A percentile compares a stretch with the other conserved stretches of the same genome.
Conservation (phyloP, 2,329 filamentous ascomycete genomes). For the Chaetomiaceae sp. region DNA sequence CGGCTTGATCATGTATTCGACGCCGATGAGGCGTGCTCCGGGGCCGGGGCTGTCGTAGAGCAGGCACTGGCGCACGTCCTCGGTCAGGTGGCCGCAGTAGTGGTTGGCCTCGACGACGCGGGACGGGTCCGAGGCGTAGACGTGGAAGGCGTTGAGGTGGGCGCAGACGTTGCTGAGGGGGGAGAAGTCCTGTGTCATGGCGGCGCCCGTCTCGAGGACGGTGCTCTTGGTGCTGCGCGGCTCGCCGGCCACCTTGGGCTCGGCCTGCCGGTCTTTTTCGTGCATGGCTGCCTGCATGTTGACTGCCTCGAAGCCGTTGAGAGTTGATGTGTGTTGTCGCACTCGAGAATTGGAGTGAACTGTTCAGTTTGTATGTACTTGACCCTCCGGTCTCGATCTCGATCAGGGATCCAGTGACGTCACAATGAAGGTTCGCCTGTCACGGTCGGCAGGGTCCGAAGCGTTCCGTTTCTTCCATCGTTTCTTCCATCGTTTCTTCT, state of each 20-base stretch:
- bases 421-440: no score
- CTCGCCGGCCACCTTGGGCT: conserved; percentile 36
- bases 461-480: no score
- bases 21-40: conserved; percentile 70
- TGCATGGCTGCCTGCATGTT: not conserved
- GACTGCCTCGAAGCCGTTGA: no score
- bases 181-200: conserved; percentile 60
- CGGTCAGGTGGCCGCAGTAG: conserved; percentile 74
- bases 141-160: conserved; percentile 82
- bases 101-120: conserved; percentile 75
- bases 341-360: no score
- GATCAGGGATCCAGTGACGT: no score
- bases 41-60: conserved; percentile 69
- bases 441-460: no score
- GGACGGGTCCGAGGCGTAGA: conserved; percentile 67
- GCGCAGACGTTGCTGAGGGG: conserved; percentile 74
- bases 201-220: conserved; percentile 58
- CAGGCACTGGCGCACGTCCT: conserved; percentile 77
- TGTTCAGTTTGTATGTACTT: no score
- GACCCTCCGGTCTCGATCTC: no score
- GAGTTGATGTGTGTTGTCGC: no score
- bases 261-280: conserved; percentile 15
- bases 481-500: no score
- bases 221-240: conserved; percentile 52
- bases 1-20: conserved; percentile 83